Conservation (phyloP, 352 stramenopile genomes). For the Phytophthora litchii region DNA sequence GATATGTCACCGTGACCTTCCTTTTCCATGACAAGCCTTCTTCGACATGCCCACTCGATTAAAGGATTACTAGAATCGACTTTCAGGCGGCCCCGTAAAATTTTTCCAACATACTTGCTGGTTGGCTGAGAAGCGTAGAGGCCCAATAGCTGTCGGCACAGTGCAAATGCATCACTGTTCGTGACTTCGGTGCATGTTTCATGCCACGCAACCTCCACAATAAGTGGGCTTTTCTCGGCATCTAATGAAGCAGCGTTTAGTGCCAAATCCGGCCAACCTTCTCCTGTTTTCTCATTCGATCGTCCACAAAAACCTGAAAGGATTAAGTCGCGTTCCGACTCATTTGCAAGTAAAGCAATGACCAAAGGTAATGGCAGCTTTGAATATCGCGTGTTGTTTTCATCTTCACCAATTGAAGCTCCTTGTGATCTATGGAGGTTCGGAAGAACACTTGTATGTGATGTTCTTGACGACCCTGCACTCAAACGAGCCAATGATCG, state of each 20-base stretch:
- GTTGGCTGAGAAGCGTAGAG: conserved; percentile 51
- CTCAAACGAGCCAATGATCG: conserved; percentile 27
- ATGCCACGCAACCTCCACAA: conserved; percentile 68
- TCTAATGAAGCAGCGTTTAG: conserved; percentile 65
- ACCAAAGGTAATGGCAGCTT: conserved; percentile 64
- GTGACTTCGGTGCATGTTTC: conserved; percentile 50
- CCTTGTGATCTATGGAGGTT: background rate
- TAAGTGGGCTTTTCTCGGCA: conserved; percentile 44
- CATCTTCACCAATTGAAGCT: background rate
- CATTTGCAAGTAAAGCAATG: conserved; percentile 69
- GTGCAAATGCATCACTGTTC: conserved; percentile 64
- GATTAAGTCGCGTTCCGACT: conserved; percentile 60
- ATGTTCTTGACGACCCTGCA: conserved; percentile 3
- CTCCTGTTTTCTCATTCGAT: conserved; percentile 14
- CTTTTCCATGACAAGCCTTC: conserved; percentile 6
- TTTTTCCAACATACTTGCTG: conserved; percentile 67
- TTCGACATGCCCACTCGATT: conserved; percentile 35
- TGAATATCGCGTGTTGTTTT: conserved; percentile 41
- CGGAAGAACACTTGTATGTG: conserved; percentile 1
- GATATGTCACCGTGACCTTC: background rate
- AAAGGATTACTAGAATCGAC: conserved; percentile 55
- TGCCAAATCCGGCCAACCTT: conserved; percentile 66
- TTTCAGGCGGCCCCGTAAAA: conserved; percentile 61
- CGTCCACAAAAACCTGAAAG: conserved; percentile 37
- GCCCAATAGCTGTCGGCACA: conserved; percentile 65